phyloP scores from a whole-genome alignment of 2,329 filamentous ascomycete genomes.

The Venturia carpophila region DNA sequence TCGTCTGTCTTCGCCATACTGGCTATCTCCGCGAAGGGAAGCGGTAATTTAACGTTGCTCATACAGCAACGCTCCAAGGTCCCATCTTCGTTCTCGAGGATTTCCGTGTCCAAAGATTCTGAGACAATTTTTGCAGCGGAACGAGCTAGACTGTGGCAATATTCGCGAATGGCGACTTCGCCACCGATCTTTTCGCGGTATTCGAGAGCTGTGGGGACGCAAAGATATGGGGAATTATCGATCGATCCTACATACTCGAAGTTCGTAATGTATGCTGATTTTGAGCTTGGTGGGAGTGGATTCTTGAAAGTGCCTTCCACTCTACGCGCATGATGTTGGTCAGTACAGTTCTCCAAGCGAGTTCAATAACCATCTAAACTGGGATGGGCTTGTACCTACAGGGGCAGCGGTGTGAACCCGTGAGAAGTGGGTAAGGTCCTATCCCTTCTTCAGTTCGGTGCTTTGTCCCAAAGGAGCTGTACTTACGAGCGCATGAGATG shows the following conservation, averaged over 20 bases:
- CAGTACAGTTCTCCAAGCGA: neutral
- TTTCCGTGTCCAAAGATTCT: constrained; percentile 52
- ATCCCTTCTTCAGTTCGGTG: no score
- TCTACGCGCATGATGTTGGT: neutral
- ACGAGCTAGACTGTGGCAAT: constrained; percentile 55
- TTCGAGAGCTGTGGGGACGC: constrained; percentile 60
- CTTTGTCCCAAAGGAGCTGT: no score
- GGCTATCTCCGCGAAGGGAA: constrained; percentile 38
- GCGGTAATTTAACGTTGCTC: constrained; percentile 65
- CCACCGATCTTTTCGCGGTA: constrained; percentile 66
- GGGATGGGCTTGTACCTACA: neutral
- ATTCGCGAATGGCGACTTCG: constrained; percentile 59
- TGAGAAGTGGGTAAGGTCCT: constrained; percentile 69
- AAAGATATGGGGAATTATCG: constrained; percentile 65
- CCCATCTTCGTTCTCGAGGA: constrained; percentile 58
- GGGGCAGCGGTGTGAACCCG: constrained; percentile 53
- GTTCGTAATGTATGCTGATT: constrained; percentile 55
- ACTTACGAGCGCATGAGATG: constrained; percentile 53
- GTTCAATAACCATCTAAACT: no score
- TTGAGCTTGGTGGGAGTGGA: constrained; percentile 37
- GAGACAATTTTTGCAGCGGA: constrained; percentile 57
- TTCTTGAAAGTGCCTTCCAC: constrained; percentile 23
- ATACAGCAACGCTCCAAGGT: constrained; percentile 61
- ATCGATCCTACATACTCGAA: constrained; percentile 74
- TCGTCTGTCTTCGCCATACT: constrained; percentile 21